A percentile compares a stretch with the other conserved stretches of the same genome.
Evolutionary conservation across 73 alveolate species (phyloP).

Genomic region (Paramecium caudatum): DNA sequence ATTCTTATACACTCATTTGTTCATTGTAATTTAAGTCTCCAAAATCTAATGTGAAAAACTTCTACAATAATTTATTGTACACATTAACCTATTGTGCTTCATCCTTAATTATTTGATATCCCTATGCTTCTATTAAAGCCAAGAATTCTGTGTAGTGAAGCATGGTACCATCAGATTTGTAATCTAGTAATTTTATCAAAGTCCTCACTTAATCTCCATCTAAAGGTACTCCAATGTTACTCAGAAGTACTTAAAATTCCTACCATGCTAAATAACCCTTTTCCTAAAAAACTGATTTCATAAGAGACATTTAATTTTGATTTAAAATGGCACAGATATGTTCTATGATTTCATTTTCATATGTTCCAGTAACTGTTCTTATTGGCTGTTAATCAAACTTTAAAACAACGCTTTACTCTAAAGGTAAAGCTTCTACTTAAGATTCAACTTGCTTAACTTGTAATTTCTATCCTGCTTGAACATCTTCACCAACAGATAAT

Average conservation of each 20-base stretch:
- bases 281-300: constrained; percentile 65
- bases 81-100: constrained; percentile 28
- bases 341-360: constrained; percentile 18
- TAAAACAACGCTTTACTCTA: constrained; percentile 55
- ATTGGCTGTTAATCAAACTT: not conserved
- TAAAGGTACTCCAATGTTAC: constrained; percentile 36
- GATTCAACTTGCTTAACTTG: not conserved
- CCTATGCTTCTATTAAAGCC: constrained; percentile 31
- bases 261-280: not conserved
- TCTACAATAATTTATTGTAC: constrained; percentile 28
- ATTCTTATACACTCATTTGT: constrained; percentile 51
- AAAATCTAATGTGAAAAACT: constrained; percentile 33
- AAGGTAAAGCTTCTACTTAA: not conserved
- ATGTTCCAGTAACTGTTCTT: not conserved
- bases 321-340: constrained; percentile 57
- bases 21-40: constrained; percentile 54
- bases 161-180: constrained; percentile 42
- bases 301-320: constrained; percentile 59
- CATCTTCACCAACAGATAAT: not conserved
- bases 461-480: not conserved
- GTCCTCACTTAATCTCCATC: constrained; percentile 8
- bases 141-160: constrained; percentile 15
- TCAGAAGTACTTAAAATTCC: constrained; percentile 36
- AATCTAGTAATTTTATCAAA: constrained; percentile 44
- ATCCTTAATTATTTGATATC: constrained; percentile 46